These are phyloP conservation scores for Jaltomata sinuosa DNA, from an alignment of 257 asterid genomes.

Conservation along the genomic window DNA sequence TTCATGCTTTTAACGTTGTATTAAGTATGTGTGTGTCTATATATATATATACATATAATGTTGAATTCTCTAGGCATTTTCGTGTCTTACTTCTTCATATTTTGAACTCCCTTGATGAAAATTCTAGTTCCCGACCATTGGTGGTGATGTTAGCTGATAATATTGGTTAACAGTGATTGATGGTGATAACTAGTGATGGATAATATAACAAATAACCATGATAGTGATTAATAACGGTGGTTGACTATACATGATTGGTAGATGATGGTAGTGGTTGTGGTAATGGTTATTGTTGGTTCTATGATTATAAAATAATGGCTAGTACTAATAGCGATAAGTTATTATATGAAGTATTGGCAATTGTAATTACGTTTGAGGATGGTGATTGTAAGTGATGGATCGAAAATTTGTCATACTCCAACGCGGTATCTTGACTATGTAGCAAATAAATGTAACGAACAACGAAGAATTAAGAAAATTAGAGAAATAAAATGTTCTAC, in stretches of 20 bases:
- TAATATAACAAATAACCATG: neutral
- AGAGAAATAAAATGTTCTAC: neutral
- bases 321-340: too few species aligned
- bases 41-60: too few species aligned
- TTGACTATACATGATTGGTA: neutral
- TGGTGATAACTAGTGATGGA: neutral
- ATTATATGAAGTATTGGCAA: too few species aligned
- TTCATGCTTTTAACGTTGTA: too few species aligned
- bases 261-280: too few species aligned
- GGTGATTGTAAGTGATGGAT: too few species aligned
- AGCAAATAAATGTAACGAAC: neutral
- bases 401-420: neutral
- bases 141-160: neutral
- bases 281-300: neutral
- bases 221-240: neutral
- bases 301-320: neutral
- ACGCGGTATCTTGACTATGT: neutral
- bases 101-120: too few species aligned
- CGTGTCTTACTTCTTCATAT: too few species aligned
- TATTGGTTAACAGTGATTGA: neutral
- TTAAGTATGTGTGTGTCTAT: too few species aligned
- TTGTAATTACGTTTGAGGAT: too few species aligned
- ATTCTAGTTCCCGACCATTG: too few species aligned
- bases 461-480: neutral
- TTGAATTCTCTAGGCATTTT: too few species aligned